Base-by-base conservation (phyloP, 495 filamentous ascomycete genomes). In the Friedmanniomyces endolithicus region DNA sequence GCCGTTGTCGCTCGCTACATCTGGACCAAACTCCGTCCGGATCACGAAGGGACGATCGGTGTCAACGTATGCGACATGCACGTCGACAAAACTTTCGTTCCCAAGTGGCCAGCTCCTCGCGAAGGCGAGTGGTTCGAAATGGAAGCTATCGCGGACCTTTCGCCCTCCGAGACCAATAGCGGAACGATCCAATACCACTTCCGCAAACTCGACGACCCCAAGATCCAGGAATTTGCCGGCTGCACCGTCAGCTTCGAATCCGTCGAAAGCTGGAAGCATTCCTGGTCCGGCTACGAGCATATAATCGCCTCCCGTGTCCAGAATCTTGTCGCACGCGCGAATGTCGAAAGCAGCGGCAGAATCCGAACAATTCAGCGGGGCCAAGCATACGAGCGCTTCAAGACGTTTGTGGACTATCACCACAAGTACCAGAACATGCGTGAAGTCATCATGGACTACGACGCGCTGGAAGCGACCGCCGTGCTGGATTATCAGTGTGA, bases 341-440 rank as follows among this genome's bases (percentile, higher is more conserved):
- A 64, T 46, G 65, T 63, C 22, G 66, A 69, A 55, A 61, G 66
- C 43, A 65, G 65, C 37, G 39, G 66, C n/a, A 43, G 64, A 14
- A 53, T 65, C 43, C 59, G 63, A 50, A 69, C 64, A 47, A 57
- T 70, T 24, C 64, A 68, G 27, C 64, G 65, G 22, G 63, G 62
- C 16, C 69, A 71, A 59, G 68, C 69, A 16, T 75, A 74, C 65
- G 70, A 71, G 55, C 60, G 72, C 3, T 75, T 74, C 62, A 60
- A 65, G 25, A 57, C 58, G 37, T 59, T 74, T 22, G 70, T 74
- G 37, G 57, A 64, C n/a, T 74, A 75, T 56, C 57, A 49, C 11
- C 35, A 59, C 14, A 62, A 61, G n/a, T 74, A 69, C 51, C 67
- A 61, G 25, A 63, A 65, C 35, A 71, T 71, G 69, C 63, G 67